Evolutionary conservation across 257 asterid genomes (phyloP).

Genomic region (Cynanchum wilfordii): DNA sequence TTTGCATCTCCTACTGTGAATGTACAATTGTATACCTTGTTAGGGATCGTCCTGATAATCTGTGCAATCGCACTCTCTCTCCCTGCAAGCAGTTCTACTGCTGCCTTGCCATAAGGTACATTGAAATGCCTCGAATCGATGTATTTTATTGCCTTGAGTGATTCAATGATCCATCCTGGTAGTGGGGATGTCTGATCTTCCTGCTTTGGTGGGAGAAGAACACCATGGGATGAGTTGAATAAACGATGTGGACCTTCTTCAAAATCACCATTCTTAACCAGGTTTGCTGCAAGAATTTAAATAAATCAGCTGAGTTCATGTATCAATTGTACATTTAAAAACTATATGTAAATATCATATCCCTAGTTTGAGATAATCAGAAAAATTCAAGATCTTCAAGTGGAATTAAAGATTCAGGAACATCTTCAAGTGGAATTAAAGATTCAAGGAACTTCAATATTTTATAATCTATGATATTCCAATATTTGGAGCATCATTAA

Average conservation of each 20-base stretch:
- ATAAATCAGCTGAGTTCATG: no score
- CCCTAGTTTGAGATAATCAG: no score
- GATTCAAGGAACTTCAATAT: no score
- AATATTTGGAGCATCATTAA: no score
- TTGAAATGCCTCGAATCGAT: conserved; percentile 60
- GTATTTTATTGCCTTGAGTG: conserved; percentile 69
- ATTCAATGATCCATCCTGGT: conserved; percentile 88
- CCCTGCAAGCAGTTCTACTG: conserved; percentile 77
- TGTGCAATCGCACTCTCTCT: conserved; percentile 78
- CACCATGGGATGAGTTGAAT: conserved; percentile 61
- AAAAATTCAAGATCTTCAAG: no score
- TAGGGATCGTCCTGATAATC: conserved; percentile 53
- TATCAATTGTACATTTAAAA: no score
- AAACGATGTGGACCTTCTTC: conserved; percentile 81
- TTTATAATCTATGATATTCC: no score
- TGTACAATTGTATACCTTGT: conserved; percentile 41
- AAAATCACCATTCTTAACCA: conserved; percentile 64
- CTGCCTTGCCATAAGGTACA: conserved; percentile 62
- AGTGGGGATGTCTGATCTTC: conserved; percentile 71
- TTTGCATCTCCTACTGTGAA: conserved; percentile 67
- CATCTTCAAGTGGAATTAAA: no score
- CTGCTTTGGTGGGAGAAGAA: conserved; percentile 75
- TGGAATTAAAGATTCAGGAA: no score
- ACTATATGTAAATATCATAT: no score
- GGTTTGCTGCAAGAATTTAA: conserved; percentile 35